Evolutionary conservation across 139 green algal species (phyloP).

Genomic region (Micractinium sp.): DNA sequence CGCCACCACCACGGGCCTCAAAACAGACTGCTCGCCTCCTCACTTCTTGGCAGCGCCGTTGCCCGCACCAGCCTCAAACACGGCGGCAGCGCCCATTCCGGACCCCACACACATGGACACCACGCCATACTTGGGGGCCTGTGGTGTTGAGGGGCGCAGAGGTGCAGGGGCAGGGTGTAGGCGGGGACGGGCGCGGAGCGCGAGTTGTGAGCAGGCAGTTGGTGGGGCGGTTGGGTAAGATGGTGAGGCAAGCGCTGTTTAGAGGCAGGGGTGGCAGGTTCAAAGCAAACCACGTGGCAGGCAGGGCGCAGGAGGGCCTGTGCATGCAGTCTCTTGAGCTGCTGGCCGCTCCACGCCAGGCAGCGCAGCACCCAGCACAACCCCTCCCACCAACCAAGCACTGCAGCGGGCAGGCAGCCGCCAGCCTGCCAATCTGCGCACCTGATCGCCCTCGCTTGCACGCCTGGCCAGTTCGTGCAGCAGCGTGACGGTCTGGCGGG

Average conservation of each 20-base stretch:
- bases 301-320: no score
- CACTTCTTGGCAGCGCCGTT: background rate
- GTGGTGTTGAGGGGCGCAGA: background rate
- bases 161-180: background rate
- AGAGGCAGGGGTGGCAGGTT: no score
- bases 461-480: slow-evolving; percentile 93
- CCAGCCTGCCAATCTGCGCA: background rate
- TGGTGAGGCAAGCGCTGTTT: no score
- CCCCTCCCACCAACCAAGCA: background rate
- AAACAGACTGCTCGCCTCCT: background rate
- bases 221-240: no score
- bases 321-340: no score
- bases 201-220: no score
- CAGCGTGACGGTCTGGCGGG: slow-evolving; percentile 86
- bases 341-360: background rate
- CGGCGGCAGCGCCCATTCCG: slow-evolving; percentile 93
- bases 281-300: no score
- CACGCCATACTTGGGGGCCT: slow-evolving; percentile 78
- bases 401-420: no score
- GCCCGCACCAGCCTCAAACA: slow-evolving; percentile 74
- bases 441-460: slow-evolving; percentile 40
- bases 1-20: background rate
- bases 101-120: slow-evolving; percentile 98
- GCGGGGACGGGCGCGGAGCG: no score
- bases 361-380: background rate